Evolutionary conservation across 768 basidiomycete species (phyloP), one percentile per base, ranked within the genome.

Genomic region (Pleurotus platypus): DNA sequence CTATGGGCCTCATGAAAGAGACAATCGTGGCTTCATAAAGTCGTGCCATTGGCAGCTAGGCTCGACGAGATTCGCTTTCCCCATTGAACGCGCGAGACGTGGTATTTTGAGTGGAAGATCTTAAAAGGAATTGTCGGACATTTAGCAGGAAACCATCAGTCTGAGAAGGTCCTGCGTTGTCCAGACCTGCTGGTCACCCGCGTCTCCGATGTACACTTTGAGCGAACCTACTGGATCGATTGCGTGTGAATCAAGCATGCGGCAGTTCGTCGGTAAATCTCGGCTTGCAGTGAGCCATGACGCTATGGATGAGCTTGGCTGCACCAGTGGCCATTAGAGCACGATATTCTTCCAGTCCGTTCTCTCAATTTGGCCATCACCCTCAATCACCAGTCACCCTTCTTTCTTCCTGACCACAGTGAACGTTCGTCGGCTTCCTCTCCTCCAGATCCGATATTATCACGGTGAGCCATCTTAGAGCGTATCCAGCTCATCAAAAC

Each of bases 361-460:
- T 57, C 63, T 70, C 72, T 72, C 60, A 70, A 73, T 76, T 65
- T 59, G 72, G 72, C 57, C 51, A 54, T 57, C 49, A 27, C 60
- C 57, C 61, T 35, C 30, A 35, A 35, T 35, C 30, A 11, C 11
- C 30, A 35, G 30, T 35, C 30, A 3, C 11, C 51, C 37, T 54
- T 54, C 35, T 39, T 42, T 24, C 37, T 35, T 37, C 49, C 30
- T 38, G 49, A 51, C 26, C 16, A 35, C 30, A 35, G 39, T 24
- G 18, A 54, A 54, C 51, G 51, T 54, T 54, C 51, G 51, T 43
- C 51, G 27, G 16, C 20, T 30, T n/a, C 49, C 22, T 5, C 20
- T 30, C 39, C 18, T 22, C 37, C 51, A 40, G 12, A 42, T 54
- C 51, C 51, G 51, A 54, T 27, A 54, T 39, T 54, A 37, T 54